These are phyloP conservation scores for Aspergillus taichungensis DNA, from an alignment of 495 filamentous ascomycete genomes.

Conservation along the genomic window DNA sequence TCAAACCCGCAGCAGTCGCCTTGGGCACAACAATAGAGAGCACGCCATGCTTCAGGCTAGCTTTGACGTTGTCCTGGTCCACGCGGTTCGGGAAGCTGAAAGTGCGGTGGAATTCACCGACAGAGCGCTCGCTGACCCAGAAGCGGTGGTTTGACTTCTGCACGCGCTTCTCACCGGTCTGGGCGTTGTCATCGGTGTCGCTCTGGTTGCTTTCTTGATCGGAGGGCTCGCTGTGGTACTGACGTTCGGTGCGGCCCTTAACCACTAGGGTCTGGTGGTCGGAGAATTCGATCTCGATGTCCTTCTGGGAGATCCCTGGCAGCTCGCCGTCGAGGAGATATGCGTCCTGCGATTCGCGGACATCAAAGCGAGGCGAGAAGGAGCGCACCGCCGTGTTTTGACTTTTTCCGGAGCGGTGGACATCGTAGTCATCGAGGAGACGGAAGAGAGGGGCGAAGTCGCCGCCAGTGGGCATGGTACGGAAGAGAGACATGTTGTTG, in stretches of 20 bases:
- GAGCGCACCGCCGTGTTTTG: conserved; percentile 21
- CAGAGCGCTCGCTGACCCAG: conserved; percentile 76
- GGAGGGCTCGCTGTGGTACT: conserved; percentile 38
- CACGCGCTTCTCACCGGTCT: conserved; percentile 9
- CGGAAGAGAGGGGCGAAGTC: conserved; percentile 40
- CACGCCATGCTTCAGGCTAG: conserved; percentile 70
- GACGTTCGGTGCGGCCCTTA: conserved; percentile 50
- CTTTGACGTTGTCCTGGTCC: conserved; percentile 71
- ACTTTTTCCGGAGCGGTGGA: conserved; percentile 24
- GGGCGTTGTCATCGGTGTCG: conserved; percentile 3
- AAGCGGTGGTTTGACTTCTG: conserved; percentile 44
- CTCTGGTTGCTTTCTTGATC: conserved; percentile 25
- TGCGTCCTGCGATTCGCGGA: conserved; percentile 56
- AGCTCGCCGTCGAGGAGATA: conserved; percentile 90
- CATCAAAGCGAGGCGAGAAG: conserved; percentile 75
- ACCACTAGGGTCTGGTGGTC: conserved; percentile 72
- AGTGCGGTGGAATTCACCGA: conserved; percentile 73
- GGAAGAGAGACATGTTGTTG: conserved; percentile 33
- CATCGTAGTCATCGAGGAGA: conserved; percentile 37
- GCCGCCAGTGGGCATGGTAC: conserved; percentile 19
- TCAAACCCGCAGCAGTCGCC: conserved; percentile 41
- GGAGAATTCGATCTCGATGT: conserved; percentile 78
- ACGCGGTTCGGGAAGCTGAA: conserved; percentile 75
- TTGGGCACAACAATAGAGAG: conserved; percentile 77
- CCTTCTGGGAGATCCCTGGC: conserved; percentile 69